Conservation (phyloP, 2,329 filamentous ascomycete genomes). For the Atkinsonella texensis region DNA sequence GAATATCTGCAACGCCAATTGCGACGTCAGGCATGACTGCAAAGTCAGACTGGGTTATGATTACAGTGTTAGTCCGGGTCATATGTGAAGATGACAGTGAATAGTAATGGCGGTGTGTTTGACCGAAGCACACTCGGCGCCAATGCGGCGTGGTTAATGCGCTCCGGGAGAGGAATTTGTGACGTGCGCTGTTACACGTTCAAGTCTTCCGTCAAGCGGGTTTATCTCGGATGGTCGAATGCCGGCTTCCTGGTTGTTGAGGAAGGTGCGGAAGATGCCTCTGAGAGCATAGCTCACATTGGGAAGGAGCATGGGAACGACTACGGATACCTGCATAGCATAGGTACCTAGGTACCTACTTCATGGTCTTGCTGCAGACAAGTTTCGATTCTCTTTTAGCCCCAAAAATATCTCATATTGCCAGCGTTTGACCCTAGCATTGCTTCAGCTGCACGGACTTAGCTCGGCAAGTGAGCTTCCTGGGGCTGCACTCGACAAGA, state of each 20-base stretch:
- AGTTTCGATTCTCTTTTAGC: no score
- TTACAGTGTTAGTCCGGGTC: no score
- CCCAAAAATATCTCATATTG: no score
- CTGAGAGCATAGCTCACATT: neutral
- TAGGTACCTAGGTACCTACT: neutral
- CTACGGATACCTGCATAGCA: no score
- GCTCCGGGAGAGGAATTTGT: no score
- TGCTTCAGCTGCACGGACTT: slow-evolving; percentile 5
- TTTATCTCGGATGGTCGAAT: neutral
- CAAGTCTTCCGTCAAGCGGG: neutral
- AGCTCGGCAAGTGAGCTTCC: slow-evolving; percentile 6
- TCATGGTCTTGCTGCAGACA: no score
- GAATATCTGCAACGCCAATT: neutral
- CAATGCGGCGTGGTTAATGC: no score
- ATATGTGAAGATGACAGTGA: no score
- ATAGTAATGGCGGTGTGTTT: neutral
- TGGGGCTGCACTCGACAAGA: neutral
- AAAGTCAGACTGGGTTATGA: neutral
- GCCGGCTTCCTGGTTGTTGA: neutral
- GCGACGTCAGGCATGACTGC: neutral
- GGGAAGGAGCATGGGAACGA: neutral
- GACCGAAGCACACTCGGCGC: neutral
- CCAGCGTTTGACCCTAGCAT: neutral
- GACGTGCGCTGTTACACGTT: no score
- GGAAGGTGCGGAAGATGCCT: neutral